These are phyloP conservation scores for Cnidoscolus chayamansa DNA, from an alignment of 441 rosid species.

Conservation along the genomic window DNA sequence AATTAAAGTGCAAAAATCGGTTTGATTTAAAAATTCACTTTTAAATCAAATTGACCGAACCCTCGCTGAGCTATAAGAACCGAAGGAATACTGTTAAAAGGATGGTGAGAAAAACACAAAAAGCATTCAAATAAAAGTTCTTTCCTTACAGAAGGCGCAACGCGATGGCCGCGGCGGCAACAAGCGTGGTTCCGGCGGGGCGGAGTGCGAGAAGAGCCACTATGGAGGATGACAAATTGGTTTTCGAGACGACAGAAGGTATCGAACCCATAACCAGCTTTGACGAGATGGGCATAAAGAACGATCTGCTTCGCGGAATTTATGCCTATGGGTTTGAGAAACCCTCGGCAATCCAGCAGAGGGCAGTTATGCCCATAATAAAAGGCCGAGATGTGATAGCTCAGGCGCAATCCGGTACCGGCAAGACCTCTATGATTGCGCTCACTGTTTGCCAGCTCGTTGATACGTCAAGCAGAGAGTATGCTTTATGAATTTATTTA, in stretches of 20 bases:
- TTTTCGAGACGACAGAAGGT: constrained; percentile 90
- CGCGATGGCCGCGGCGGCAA: constrained; percentile 38
- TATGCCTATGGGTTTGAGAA: constrained; percentile 84
- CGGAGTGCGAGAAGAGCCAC: constrained; percentile 37
- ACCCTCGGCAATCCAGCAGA: constrained; percentile 93
- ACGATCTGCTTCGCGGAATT: constrained; percentile 80
- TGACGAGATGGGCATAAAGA: constrained; percentile 80
- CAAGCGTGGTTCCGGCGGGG: constrained; percentile 42
- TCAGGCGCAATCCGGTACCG: constrained; percentile 96
- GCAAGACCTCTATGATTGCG: constrained; percentile 92
- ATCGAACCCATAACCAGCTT: constrained; percentile 79
- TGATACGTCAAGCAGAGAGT: constrained; percentile 73
- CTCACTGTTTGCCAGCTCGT: constrained; percentile 82
- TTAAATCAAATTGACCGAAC: too few relatives aligned
- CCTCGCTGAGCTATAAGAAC: too few relatives aligned
- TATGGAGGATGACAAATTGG: constrained; percentile 58
- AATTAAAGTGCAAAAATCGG: too few relatives aligned
- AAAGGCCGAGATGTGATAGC: constrained; percentile 91
- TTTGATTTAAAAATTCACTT: too few relatives aligned
- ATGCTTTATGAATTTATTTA: constrained; percentile 16
- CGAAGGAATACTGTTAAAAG: too few relatives aligned
- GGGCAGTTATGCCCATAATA: constrained; percentile 88
- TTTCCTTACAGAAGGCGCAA: neutral
- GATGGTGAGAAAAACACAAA: too few relatives aligned
- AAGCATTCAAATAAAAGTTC: too few relatives aligned